These are phyloP conservation scores for Pleurotus salmoneostramineus DNA, from an alignment of 768 basidiomycete genomes.

Conservation along the genomic window DNA sequence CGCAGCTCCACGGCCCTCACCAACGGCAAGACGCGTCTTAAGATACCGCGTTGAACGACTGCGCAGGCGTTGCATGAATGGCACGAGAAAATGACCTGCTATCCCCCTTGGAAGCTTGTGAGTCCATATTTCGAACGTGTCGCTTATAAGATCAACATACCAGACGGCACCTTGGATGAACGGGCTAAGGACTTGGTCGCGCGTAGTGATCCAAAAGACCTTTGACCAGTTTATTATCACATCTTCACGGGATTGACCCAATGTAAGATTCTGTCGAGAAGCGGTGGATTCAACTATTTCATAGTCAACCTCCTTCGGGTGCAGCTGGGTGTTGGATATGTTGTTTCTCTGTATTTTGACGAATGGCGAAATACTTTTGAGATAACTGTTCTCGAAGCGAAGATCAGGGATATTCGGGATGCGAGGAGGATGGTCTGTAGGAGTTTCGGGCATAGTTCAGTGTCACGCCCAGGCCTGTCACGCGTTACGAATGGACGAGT, in stretches of 20 bases:
- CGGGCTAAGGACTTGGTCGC: slow-evolving; percentile 69
- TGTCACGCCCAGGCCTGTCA: no score
- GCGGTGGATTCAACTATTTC: slow-evolving; percentile 9
- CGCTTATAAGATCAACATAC: slow-evolving; percentile 30
- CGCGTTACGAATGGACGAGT: no score
- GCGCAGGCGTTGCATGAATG: slow-evolving; percentile 32
- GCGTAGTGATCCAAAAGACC: slow-evolving; percentile 57
- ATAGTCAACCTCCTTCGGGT: neutral
- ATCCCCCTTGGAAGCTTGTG: slow-evolving; percentile 34
- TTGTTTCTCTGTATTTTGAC: slow-evolving; percentile 33
- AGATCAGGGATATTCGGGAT: slow-evolving; percentile 68
- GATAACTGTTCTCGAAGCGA: slow-evolving; percentile 71
- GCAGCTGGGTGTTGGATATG: neutral
- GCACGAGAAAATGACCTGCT: slow-evolving; percentile 40
- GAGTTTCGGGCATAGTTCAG: neutral
- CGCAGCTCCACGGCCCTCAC: slow-evolving; percentile 34
- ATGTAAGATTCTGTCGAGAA: slow-evolving; percentile 9
- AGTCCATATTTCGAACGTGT: neutral
- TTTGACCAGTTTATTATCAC: slow-evolving; percentile 51
- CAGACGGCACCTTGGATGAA: slow-evolving; percentile 64
- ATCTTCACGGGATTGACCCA: slow-evolving; percentile 22
- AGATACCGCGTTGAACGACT: slow-evolving; percentile 24
- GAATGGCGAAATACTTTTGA: slow-evolving; percentile 54
- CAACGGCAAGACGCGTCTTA: slow-evolving; percentile 16
- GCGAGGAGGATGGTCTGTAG: neutral